Base-by-base conservation (phyloP, 768 basidiomycete genomes). In the Leccinum longicurvipes region DNA sequence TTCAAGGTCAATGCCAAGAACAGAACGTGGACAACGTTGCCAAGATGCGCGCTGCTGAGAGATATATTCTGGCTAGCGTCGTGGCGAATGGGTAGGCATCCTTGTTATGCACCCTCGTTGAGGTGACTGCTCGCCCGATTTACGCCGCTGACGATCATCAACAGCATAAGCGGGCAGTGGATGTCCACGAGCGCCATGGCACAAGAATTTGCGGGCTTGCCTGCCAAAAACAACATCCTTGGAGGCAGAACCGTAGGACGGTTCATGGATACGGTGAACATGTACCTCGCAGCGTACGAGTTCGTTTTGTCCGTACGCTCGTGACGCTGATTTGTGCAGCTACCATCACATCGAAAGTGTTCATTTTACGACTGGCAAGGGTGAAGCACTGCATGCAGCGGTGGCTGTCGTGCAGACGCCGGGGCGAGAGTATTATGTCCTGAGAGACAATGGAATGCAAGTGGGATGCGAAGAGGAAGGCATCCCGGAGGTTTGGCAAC, bases 291-390 rank as follows among this genome's bases (percentile, higher is more conserved):
- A 4, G 77, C 76, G 88, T 88, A 64, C 51, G 82, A 69, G n/a
- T 24, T 19, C 47, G 14, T 41, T 6, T 17, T 17, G 44, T 12
- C 7, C 23, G 25, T 55, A 27, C 29, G 5, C 28, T 47, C 6
- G 46, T 25, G 10, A 34, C 8, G 17, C 45, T 62, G 42, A 61
- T 42, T 29, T 24, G 19, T 46, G 14, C 39, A 91, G 89, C 34
- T 85, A 87, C 53, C 88, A 91, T 66, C 82, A 87, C 62, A 77
- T 91, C 15, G 89, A 92, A 66, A 87, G 88, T 63, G 70, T 89
- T 4, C 86, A 91, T 67, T 84, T 91, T 61, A 75, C 75, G 4
- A 73, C 79, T 0, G 51, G 74, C 0, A 62, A 70, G 8, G 73
- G 78, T 9, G 61, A 63, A 19, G 64, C 73, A 3, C 70, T 92